These are phyloP conservation scores for Cryptococcus sp. DNA, from an alignment of 1,284 basidiomycete genomes.

Conservation along the genomic window DNA sequence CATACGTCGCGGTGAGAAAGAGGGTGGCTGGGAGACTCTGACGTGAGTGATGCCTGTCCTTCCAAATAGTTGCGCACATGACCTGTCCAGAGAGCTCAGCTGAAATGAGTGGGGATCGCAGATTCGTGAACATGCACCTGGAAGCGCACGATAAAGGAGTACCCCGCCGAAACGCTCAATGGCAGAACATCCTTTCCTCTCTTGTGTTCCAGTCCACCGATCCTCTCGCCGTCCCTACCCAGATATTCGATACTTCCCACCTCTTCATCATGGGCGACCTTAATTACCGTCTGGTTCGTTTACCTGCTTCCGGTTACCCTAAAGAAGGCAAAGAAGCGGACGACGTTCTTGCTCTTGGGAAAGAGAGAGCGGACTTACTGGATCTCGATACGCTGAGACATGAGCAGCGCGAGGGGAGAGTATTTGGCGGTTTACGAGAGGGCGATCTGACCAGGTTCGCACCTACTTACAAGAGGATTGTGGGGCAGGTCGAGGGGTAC, in stretches of 20 bases:
- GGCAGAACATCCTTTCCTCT: constrained; percentile 71
- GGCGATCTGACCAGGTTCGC: constrained; percentile 81
- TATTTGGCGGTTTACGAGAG: constrained; percentile 74
- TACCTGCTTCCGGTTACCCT: constrained; percentile 52
- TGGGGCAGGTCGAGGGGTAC: constrained; percentile 77
- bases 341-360: constrained; percentile 56
- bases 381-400: constrained; percentile 74
- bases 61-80: background rate
- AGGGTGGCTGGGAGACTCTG: constrained; percentile 67
- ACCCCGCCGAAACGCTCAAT: constrained; percentile 73
- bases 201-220: constrained; percentile 72
- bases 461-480: constrained; percentile 82
- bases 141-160: constrained; percentile 78
- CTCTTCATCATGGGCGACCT: constrained; percentile 86
- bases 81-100: too few species aligned
- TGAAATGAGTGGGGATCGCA: constrained; percentile 44
- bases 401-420: constrained; percentile 65
- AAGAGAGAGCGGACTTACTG: constrained; percentile 65
- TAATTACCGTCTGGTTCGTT: constrained; percentile 77
- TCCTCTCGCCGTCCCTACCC: constrained; percentile 57
- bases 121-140: constrained; percentile 91
- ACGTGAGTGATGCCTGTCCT: constrained; percentile 64
- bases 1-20: constrained; percentile 57
- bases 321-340: constrained; percentile 34
- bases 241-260: constrained; percentile 77